These are phyloP conservation scores for Cadophora sp. DNA, from an alignment of 2,329 filamentous ascomycete species.

Conservation along the genomic window DNA sequence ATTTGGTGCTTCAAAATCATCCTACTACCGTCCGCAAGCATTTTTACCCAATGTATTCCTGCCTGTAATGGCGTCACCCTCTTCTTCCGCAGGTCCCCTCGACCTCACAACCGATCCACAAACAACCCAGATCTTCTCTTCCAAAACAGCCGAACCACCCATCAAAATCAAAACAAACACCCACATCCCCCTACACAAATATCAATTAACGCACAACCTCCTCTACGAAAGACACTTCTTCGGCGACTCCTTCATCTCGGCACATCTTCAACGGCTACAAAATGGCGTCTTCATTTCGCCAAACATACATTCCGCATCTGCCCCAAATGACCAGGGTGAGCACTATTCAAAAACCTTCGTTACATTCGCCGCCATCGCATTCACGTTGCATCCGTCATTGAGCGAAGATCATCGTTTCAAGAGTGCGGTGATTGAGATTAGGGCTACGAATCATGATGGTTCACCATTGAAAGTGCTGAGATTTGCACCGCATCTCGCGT, in stretches of 20 bases:
- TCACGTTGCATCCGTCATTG: conserved; percentile 55
- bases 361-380: conserved; percentile 55
- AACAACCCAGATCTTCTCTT: background rate
- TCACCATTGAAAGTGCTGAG: conserved; percentile 51
- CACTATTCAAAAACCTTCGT: conserved; percentile 45
- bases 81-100: background rate
- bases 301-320: conserved; percentile 49
- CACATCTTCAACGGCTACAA: conserved; percentile 56
- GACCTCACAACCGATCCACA: background rate
- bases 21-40: background rate
- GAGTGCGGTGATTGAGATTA: conserved; percentile 52
- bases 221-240: conserved; percentile 56
- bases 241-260: conserved; percentile 55
- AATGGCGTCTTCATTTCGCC: conserved; percentile 53
- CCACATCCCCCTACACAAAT: conserved; percentile 34
- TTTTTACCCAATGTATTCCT: background rate
- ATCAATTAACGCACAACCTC: conserved; percentile 47
- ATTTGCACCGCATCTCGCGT: conserved; percentile 57
- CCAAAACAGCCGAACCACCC: conserved; percentile 1
- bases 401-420: conserved; percentile 53
- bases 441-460: conserved; percentile 37
- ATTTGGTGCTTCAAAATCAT: background rate
- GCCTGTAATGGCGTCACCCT: background rate
- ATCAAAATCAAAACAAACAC: conserved; percentile 22
- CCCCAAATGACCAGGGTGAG: conserved; percentile 26